A percentile compares a stretch with the other conserved stretches of the same genome.
phyloP scores from a whole-genome alignment of 345 rosid genomes.

The Schrenkiella parvula region DNA sequence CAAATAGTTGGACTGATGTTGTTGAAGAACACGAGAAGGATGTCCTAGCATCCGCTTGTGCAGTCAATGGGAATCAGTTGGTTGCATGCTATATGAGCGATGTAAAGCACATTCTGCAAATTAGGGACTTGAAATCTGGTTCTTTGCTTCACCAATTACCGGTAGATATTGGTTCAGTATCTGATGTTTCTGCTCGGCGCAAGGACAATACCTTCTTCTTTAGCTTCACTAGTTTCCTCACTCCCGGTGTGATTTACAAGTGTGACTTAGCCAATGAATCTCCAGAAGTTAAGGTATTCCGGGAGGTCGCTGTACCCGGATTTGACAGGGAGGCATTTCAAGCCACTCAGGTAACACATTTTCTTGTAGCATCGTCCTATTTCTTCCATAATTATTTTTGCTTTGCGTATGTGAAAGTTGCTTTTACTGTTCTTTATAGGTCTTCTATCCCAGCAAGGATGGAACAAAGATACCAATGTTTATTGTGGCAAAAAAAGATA shows the following conservation, averaged over 20 bases:
- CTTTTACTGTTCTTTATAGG: constrained; percentile 38
- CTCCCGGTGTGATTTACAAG: constrained; percentile 78
- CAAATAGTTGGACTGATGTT: constrained; percentile 69
- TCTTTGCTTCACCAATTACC: constrained; percentile 70
- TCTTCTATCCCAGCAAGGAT: constrained; percentile 74
- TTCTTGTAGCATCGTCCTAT: neutral
- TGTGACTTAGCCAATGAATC: constrained; percentile 51
- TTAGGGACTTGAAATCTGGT: constrained; percentile 80
- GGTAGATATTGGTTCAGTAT: constrained; percentile 73
- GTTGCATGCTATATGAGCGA: constrained; percentile 80
- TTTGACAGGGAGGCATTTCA: constrained; percentile 71
- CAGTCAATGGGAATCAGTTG: constrained; percentile 67
- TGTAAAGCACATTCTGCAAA: constrained; percentile 71
- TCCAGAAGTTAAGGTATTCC: constrained; percentile 75
- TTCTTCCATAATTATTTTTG: neutral
- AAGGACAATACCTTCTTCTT: constrained; percentile 56
- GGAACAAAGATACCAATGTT: constrained; percentile 79
- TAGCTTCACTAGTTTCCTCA: constrained; percentile 76
- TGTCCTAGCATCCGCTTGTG: constrained; percentile 65
- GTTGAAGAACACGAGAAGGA: constrained; percentile 72
- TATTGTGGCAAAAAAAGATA: constrained; percentile 57
- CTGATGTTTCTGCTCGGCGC: constrained; percentile 63
- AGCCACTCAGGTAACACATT: constrained; percentile 64
- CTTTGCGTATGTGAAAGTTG: neutral
- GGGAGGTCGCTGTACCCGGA: constrained; percentile 67